Evolutionary conservation across 2,329 filamentous ascomycete species (phyloP).

Genomic region (Huntiella bhutanensis): DNA sequence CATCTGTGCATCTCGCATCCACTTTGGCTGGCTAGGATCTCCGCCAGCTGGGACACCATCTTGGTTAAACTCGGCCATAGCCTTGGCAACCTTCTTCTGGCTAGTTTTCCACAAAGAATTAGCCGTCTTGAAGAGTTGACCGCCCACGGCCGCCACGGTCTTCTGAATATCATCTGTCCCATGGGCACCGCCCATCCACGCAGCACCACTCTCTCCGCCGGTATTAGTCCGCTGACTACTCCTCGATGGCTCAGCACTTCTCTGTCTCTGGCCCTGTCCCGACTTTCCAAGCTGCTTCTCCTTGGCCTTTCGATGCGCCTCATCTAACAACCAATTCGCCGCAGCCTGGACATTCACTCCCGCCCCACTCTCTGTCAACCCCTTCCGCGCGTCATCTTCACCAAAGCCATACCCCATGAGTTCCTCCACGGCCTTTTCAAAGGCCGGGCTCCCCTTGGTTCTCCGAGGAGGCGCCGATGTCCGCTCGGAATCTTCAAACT

Average conservation of each 20-base stretch:
- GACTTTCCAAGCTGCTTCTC: slow-evolving; percentile 42
- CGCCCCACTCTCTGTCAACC: slow-evolving; percentile 60
- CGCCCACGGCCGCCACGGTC: slow-evolving; percentile 65
- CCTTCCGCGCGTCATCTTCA: slow-evolving; percentile 61
- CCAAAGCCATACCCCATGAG: slow-evolving; percentile 91
- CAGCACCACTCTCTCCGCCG: slow-evolving; percentile 21
- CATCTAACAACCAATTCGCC: slow-evolving; percentile 74
- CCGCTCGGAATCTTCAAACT: slow-evolving; percentile 24
- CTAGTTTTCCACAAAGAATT: slow-evolving; percentile 90
- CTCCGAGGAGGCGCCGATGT: slow-evolving; percentile 16
- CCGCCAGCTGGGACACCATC: slow-evolving; percentile 25
- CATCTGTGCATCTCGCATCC: slow-evolving; percentile 65
- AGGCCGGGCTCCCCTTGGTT: slow-evolving; percentile 15
- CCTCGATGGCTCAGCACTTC: not conserved
- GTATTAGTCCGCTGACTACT: slow-evolving; percentile 1
- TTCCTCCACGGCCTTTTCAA: slow-evolving; percentile 68
- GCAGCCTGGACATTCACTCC: slow-evolving; percentile 70
- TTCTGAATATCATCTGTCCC: slow-evolving; percentile 52
- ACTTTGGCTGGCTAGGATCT: slow-evolving; percentile 71
- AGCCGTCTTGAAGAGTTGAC: slow-evolving; percentile 75
- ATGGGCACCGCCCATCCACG: slow-evolving; percentile 42
- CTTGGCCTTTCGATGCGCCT: slow-evolving; percentile 70
- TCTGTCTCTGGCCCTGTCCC: slow-evolving; percentile 14
- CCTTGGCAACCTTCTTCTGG: slow-evolving; percentile 82
- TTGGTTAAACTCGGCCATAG: slow-evolving; percentile 66